A percentile compares a stretch with the other conserved stretches of the same genome.
Conservation (phyloP, 352 stramenopile species). For the Globisporangium echinulatum region DNA sequence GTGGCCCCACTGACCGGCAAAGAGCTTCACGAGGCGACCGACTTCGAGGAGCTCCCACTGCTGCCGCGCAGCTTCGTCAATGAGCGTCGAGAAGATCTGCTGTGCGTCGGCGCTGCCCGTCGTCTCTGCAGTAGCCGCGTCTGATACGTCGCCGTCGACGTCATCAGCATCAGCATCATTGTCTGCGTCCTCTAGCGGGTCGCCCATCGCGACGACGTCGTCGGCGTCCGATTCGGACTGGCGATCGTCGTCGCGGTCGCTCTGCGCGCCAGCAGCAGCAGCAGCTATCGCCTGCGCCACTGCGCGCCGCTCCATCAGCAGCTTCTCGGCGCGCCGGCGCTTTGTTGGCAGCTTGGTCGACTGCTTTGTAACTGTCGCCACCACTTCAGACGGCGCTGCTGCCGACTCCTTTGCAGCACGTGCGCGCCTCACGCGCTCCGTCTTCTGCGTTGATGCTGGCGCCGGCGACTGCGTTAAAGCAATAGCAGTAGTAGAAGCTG, state of each 20-base stretch:
- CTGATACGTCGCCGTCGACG: too few relatives aligned
- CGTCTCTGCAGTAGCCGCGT: conserved; percentile 5
- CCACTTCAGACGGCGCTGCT: neutral
- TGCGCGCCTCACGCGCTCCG: too few relatives aligned
- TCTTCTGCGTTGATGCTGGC: too few relatives aligned
- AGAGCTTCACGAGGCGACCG: conserved; percentile 72
- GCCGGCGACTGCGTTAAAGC: too few relatives aligned
- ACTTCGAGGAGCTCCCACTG: conserved; percentile 76
- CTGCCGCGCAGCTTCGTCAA: conserved; percentile 69
- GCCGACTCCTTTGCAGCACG: too few relatives aligned
- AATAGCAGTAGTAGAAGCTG: too few relatives aligned
- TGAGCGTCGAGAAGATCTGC: conserved; percentile 62
- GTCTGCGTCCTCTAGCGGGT: neutral
- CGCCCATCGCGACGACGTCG: neutral
- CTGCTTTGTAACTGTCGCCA: neutral
- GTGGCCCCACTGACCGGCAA: conserved; percentile 50
- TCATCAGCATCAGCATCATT: neutral
- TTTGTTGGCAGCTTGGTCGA: neutral
- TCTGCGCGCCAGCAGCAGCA: neutral
- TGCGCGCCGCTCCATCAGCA: neutral
- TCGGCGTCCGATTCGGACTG: neutral
- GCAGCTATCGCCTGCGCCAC: neutral
- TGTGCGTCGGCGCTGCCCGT: conserved; percentile 3
- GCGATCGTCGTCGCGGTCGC: neutral
- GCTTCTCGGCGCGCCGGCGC: neutral